A percentile compares a stretch with the other conserved stretches of the same genome.
Evolutionary conservation across 1,284 basidiomycete genomes (phyloP).

Genomic region (Pisolithus thermaeus): DNA sequence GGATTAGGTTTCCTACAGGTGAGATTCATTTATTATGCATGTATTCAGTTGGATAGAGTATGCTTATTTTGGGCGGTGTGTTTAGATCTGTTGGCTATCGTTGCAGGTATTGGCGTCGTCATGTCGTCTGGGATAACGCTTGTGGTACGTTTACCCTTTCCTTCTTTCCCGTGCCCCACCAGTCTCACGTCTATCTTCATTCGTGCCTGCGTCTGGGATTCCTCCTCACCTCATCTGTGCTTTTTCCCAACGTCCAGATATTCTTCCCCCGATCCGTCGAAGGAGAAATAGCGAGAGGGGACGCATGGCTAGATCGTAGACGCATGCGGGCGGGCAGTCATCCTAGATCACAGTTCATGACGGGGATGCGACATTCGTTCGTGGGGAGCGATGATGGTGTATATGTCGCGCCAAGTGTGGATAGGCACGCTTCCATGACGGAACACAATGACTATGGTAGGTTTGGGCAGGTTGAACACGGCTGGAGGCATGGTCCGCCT

Average conservation of each 20-base stretch:
- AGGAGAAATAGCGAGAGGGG: constrained; percentile 49
- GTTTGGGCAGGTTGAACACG: not conserved
- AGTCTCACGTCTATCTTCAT: not conserved
- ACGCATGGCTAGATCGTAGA: constrained; percentile 32
- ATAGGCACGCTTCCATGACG: not conserved
- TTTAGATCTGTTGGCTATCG: constrained; percentile 54
- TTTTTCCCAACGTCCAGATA: constrained; percentile 37
- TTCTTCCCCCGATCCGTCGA: constrained; percentile 74
- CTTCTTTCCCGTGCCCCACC: no score
- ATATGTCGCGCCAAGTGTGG: not conserved
- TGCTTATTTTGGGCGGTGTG: not conserved
- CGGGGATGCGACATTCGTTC: constrained; percentile 18
- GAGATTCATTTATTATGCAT: not conserved
- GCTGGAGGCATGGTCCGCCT: not conserved
- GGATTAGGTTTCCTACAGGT: constrained; percentile 29
- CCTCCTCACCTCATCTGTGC: not conserved
- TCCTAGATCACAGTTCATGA: not conserved
- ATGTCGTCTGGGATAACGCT: constrained; percentile 71
- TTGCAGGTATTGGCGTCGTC: constrained; percentile 52
- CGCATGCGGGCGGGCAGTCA: not conserved
- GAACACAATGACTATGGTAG: not conserved
- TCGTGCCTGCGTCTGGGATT: not conserved
- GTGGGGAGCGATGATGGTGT: not conserved
- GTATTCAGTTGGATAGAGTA: not conserved
- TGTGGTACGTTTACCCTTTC: constrained; percentile 42